A percentile compares a stretch with the other conserved stretches of the same genome.
Evolutionary conservation across 176 grass and related monocot genomes (phyloP).

Genomic region (Eragrostis curvula): DNA sequence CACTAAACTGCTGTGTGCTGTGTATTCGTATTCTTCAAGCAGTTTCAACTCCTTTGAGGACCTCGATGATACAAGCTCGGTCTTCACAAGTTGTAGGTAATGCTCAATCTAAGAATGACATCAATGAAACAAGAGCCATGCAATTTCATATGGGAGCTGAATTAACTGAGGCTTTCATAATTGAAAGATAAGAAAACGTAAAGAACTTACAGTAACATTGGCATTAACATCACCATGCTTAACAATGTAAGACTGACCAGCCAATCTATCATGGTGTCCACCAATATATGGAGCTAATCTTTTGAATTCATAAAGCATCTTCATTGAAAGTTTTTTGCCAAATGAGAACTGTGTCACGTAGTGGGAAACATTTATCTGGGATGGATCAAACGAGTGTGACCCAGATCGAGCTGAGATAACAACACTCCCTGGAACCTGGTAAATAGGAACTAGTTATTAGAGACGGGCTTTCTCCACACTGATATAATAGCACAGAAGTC

Average conservation of each 20-base stretch:
- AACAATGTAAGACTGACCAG: slow-evolving; percentile 76
- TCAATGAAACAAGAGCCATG: slow-evolving; percentile 26
- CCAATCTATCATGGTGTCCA: slow-evolving; percentile 76
- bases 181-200: not conserved
- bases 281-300: slow-evolving; percentile 80
- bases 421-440: slow-evolving; percentile 94
- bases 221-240: slow-evolving; percentile 66
- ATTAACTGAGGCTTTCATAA: slow-evolving; percentile 16
- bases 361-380: slow-evolving; percentile 98
- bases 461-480: not conserved
- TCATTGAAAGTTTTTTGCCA: slow-evolving; percentile 70
- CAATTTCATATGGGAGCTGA: not conserved
- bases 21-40: slow-evolving; percentile 98
- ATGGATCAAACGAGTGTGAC: slow-evolving; percentile 96
- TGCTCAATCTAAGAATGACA: slow-evolving; percentile 90
- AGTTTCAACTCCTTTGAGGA: slow-evolving; percentile 69
- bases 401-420: slow-evolving; percentile 87
- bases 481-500: slow-evolving; percentile 9
- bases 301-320: slow-evolving; percentile 74
- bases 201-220: slow-evolving; percentile 85
- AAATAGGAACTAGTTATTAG: slow-evolving; percentile 38
- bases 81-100: slow-evolving; percentile 98
- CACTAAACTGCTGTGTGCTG: slow-evolving; percentile 92
- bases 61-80: slow-evolving; percentile 67
- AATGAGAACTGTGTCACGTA: slow-evolving; percentile 88